phyloP scores from a whole-genome alignment of 2,329 filamentous ascomycete genomes.

The Thermoascus crustaceus region DNA sequence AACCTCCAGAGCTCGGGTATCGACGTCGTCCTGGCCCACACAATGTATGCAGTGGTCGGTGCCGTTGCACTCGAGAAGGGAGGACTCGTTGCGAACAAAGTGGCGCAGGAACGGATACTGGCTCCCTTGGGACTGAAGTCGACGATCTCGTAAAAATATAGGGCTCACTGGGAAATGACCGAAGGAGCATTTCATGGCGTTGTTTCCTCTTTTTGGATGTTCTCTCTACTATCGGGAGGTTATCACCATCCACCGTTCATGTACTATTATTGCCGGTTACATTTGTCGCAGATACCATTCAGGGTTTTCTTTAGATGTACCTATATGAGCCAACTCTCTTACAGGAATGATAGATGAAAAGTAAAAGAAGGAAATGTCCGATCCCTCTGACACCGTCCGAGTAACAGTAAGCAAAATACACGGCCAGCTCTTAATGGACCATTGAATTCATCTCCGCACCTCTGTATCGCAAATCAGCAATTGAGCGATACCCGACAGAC shows the following conservation, averaged over 20 bases:
- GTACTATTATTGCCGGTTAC: slow-evolving; percentile 9
- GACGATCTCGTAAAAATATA: slow-evolving; percentile 1
- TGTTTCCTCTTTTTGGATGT: slow-evolving; percentile 13
- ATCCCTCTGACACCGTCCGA: slow-evolving; percentile 78
- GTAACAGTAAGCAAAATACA: slow-evolving; percentile 56
- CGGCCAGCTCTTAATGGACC: slow-evolving; percentile 68
- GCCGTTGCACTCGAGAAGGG: slow-evolving; percentile 85
- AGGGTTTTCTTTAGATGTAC: slow-evolving; percentile 7
- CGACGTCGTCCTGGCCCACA: slow-evolving; percentile 64
- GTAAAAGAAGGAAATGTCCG: slow-evolving; percentile 47
- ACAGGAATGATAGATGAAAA: slow-evolving; percentile 6
- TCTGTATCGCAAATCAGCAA: slow-evolving; percentile 61
- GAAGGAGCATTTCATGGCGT: slow-evolving; percentile 31
- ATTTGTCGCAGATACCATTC: slow-evolving; percentile 17
- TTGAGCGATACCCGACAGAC: slow-evolving; percentile 44
- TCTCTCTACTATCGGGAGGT: slow-evolving; percentile 13
- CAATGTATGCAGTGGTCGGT: slow-evolving; percentile 78
- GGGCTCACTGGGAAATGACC: slow-evolving; percentile 2
- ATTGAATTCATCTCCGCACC: slow-evolving; percentile 48
- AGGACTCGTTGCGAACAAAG: slow-evolving; percentile 63
- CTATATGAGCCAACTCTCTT: slow-evolving; percentile 1
- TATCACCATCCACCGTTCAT: slow-evolving; percentile 1
- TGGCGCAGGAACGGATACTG: slow-evolving; percentile 71
- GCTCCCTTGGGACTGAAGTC: slow-evolving; percentile 35
- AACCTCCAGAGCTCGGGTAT: slow-evolving; percentile 66